Percentiles rank a stretch among this genome's conserved stretches.
phyloP scores from a whole-genome alignment of 495 filamentous ascomycete species.

The Aspergillus cavernicola region DNA sequence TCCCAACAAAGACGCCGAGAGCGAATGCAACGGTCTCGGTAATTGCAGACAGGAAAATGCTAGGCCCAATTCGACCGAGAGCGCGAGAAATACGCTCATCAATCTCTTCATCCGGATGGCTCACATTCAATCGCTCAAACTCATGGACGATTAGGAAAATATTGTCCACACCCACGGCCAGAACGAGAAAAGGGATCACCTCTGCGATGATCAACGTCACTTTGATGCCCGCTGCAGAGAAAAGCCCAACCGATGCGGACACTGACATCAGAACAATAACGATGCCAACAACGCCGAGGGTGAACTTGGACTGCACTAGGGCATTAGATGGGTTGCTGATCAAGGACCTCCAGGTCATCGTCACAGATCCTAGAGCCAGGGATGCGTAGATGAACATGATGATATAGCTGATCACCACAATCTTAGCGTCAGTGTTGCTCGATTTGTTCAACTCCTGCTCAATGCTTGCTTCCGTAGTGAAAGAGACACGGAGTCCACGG shows the following conservation, averaged over 20 bases:
- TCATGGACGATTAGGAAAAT: slow-evolving; percentile 99
- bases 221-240: slow-evolving; percentile 83
- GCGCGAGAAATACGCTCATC: slow-evolving; percentile 79
- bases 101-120: slow-evolving; percentile 79
- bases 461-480: slow-evolving; percentile 88
- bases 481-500: slow-evolving; percentile 79
- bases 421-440: slow-evolving; percentile 96
- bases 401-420: slow-evolving; percentile 93
- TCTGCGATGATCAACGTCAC: slow-evolving; percentile 97
- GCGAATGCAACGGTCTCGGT: slow-evolving; percentile 93
- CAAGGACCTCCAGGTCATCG: slow-evolving; percentile 68
- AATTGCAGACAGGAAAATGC: slow-evolving; percentile 89
- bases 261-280: slow-evolving; percentile 96
- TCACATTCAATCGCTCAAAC: slow-evolving; percentile 90
- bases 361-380: slow-evolving; percentile 82
- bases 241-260: slow-evolving; percentile 87
- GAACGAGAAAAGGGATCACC: slow-evolving; percentile 94
- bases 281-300: slow-evolving; percentile 86
- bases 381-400: slow-evolving; percentile 99
- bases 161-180: slow-evolving; percentile 96
- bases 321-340: slow-evolving; percentile 75
- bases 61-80: slow-evolving; percentile 90
- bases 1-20: slow-evolving; percentile 87
- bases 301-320: slow-evolving; percentile 92
- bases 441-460: slow-evolving; percentile 93